Conservation (phyloP, 2,329 filamentous ascomycete species). For the Penicillium sp. region DNA sequence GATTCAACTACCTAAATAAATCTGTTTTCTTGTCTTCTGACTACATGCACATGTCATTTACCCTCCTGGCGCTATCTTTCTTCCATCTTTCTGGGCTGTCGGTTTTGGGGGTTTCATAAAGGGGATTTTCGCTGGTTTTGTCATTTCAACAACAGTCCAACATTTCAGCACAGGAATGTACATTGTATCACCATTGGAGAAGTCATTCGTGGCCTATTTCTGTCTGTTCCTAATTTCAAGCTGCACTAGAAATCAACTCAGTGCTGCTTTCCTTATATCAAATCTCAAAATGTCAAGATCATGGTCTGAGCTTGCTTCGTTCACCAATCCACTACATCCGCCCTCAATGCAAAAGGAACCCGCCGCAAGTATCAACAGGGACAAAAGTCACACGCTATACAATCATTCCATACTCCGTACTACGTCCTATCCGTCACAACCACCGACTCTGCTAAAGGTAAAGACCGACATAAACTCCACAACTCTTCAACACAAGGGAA, state of each 20-base stretch:
- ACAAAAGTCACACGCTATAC: neutral
- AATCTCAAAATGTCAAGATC: neutral
- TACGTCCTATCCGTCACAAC: neutral
- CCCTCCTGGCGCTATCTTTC: slow-evolving; percentile 10
- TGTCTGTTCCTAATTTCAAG: slow-evolving; percentile 2
- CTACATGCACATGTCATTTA: neutral
- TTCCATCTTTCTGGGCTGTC: slow-evolving; percentile 16
- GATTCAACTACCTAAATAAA: neutral
- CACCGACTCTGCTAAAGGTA: neutral
- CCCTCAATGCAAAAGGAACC: neutral
- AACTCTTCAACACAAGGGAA: neutral
- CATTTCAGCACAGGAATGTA: slow-evolving; percentile 10
- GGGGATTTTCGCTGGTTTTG: slow-evolving; percentile 4
- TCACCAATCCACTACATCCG: neutral
- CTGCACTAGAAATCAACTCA: slow-evolving; percentile 3
- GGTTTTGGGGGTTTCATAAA: slow-evolving; percentile 8
- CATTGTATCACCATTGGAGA: slow-evolving; percentile 15
- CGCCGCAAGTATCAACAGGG: neutral
- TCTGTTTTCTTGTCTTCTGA: neutral
- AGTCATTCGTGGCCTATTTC: slow-evolving; percentile 4
- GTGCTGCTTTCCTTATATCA: slow-evolving; percentile 1
- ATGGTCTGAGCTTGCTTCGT: slow-evolving; percentile 1
- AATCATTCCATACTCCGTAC: neutral
- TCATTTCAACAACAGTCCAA: slow-evolving; percentile 8
- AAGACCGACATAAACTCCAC: neutral